Evolutionary conservation across 75 land plant genomes (phyloP), one percentile per base, ranked within the genome.

Genomic region (Pinus albicaulis): DNA sequence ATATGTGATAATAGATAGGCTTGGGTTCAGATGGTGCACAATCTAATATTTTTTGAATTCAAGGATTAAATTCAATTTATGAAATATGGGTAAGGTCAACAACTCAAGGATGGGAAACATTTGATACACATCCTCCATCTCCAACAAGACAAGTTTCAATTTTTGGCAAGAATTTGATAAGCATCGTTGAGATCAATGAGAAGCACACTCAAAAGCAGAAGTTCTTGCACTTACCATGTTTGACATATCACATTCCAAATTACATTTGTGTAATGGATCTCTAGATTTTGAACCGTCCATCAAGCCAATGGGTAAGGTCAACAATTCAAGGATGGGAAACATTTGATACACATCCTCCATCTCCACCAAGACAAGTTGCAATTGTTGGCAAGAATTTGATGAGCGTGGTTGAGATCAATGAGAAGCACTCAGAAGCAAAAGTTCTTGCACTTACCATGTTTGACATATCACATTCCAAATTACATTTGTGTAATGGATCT

Each of bases 31-130:
- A 64, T 64, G 68, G 16, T 7, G 24, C 7, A 15, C 41, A 31
- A 13, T 5, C 38, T 64, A 15, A 64, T 64, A 20, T 25, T 64
- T 25, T 64, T 14, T 20, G 17, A 34, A 64, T 13, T 64, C 68
- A 64, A 64, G 28, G 28, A 17, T 64, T 5, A 34, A 64, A 2
- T 31, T 64, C 68, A 31, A 20, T 28, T 28, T 15, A 64, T 31
- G 68, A 64, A 31, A 31, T n/a, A 26, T 31, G 68, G 68, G 15
- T 28, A 16, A 64, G 38, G 16, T 12, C 68, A 64, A 17, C 31
- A 25, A 64, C 31, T 64, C 41, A 64, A 64, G 68, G 68, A 64
- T 64, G 68, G 68, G 68, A 38, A 64, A 64, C 68, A 31, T 64
- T 64, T 64, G 68, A 64, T 31, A 34, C 31, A 34, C 68, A 64